phyloP scores from a whole-genome alignment of 345 rosid genomes.

The Trapa incisa region DNA sequence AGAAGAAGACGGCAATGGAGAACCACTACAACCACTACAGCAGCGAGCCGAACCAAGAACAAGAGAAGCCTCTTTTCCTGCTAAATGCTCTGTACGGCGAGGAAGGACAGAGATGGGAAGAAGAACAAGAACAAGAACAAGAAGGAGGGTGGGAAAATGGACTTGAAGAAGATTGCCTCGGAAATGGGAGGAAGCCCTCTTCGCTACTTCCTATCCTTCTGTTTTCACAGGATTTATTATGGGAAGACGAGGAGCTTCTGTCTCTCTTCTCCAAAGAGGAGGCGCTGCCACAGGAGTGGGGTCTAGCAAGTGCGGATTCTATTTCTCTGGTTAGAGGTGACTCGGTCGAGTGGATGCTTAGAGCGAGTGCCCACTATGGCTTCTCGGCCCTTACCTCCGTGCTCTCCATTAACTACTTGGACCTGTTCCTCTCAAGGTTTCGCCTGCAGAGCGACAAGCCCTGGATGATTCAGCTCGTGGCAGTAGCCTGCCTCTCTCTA shows the following conservation, averaged over 20 bases:
- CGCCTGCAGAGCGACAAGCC: constrained; percentile 46
- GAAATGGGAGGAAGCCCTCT: constrained; percentile 4
- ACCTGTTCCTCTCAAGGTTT: constrained; percentile 48
- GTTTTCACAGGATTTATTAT: constrained; percentile 57
- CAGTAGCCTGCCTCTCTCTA: constrained; percentile 78
- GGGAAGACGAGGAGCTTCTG: constrained; percentile 68
- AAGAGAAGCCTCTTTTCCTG: neutral
- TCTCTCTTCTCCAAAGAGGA: constrained; percentile 54
- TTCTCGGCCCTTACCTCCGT: constrained; percentile 66
- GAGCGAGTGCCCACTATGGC: constrained; percentile 47
- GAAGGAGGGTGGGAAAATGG: neutral
- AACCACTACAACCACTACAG: constrained; percentile 12
- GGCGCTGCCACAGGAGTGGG: constrained; percentile 13
- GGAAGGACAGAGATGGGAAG: constrained; percentile 21
- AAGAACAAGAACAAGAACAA: neutral
- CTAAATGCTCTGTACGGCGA: constrained; percentile 60
- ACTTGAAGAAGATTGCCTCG: constrained; percentile 7
- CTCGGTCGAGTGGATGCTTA: constrained; percentile 72
- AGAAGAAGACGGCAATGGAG: constrained; percentile 21
- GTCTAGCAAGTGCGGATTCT: constrained; percentile 3
- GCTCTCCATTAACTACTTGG: constrained; percentile 67
- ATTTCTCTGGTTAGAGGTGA: constrained; percentile 34
- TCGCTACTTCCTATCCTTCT: constrained; percentile 22
- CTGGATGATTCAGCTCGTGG: constrained; percentile 83
- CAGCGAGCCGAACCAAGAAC: constrained; percentile 8